phyloP scores from a whole-genome alignment of 225 moss, liverwort and hornwort species.

The Polytrichum formosum region DNA sequence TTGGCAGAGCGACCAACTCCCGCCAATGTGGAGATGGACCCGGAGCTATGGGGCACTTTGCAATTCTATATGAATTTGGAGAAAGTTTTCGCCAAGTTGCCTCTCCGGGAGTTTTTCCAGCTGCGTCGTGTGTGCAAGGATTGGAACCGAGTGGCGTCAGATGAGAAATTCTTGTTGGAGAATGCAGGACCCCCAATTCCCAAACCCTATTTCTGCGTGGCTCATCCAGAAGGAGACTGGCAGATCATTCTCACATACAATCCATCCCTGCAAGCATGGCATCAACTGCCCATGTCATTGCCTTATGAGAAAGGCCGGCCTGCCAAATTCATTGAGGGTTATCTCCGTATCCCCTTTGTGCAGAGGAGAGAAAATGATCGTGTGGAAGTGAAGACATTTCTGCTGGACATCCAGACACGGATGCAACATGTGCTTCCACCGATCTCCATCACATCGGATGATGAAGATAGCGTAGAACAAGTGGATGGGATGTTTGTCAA shows the following conservation, averaged over 20 bases:
- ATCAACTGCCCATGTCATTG: not conserved
- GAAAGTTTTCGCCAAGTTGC: slow-evolving; percentile 3
- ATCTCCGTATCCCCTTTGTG: not conserved
- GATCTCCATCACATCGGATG: not conserved
- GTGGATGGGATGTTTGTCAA: not conserved
- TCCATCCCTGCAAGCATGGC: not conserved
- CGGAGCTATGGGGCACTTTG: not conserved
- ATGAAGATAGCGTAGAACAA: not conserved
- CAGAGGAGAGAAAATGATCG: not conserved
- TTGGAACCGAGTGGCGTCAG: slow-evolving; percentile 1
- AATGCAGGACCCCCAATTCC: not conserved
- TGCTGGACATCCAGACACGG: not conserved
- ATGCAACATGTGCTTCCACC: not conserved
- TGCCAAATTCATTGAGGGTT: not conserved
- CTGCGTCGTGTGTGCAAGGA: slow-evolving; percentile 3
- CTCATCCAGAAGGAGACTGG: not conserved
- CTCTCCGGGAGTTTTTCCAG: not conserved
- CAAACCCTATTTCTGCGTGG: not conserved
- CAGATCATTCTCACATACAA: slow-evolving; percentile 4
- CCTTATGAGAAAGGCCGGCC: not conserved
- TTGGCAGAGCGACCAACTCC: not conserved
- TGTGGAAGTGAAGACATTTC: not conserved
- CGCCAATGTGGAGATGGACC: not conserved
- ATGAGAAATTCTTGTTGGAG: not conserved
- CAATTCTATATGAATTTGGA: not conserved